A percentile compares a stretch with the other conserved stretches of the same genome.
Evolutionary conservation across 2,329 filamentous ascomycete genomes (phyloP).

Genomic region (Alternaria sp.): DNA sequence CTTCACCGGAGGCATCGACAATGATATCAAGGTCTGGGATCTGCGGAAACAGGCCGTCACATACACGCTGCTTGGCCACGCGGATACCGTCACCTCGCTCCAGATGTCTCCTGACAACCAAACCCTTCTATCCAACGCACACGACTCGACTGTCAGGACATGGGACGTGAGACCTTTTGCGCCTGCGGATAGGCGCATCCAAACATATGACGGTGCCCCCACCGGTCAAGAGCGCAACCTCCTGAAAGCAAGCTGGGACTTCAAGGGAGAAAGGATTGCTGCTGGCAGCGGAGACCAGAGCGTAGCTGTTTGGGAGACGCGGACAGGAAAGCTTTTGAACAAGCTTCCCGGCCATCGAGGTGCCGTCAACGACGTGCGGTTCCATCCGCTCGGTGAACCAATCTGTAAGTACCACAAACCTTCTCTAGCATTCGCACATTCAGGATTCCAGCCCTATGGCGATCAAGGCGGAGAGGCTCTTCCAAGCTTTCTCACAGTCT

Average conservation of each 20-base stretch:
- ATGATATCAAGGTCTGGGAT: slow-evolving; percentile 97
- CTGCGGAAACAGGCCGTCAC: slow-evolving; percentile 87
- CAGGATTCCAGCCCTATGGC: background rate
- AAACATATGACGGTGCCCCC: slow-evolving; percentile 91
- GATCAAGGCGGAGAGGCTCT: background rate
- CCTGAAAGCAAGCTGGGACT: slow-evolving; percentile 88
- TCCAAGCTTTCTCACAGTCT: slow-evolving; percentile 1
- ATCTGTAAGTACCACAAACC: slow-evolving; percentile 72
- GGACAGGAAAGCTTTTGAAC: slow-evolving; percentile 88
- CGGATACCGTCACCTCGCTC: slow-evolving; percentile 89
- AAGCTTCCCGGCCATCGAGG: slow-evolving; percentile 96
- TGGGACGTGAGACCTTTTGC: slow-evolving; percentile 98
- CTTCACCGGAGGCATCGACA: slow-evolving; percentile 94
- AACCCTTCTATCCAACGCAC: slow-evolving; percentile 86
- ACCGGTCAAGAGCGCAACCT: slow-evolving; percentile 90
- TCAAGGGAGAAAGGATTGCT: slow-evolving; percentile 83
- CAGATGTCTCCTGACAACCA: slow-evolving; percentile 93
- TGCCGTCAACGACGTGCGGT: slow-evolving; percentile 92
- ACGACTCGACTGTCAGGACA: slow-evolving; percentile 91
- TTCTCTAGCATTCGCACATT: slow-evolving; percentile 1
- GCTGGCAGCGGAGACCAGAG: slow-evolving; percentile 90
- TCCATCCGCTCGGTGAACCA: slow-evolving; percentile 83
- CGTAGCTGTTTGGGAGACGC: slow-evolving; percentile 88
- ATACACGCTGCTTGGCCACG: slow-evolving; percentile 88
- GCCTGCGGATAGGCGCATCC: slow-evolving; percentile 81